Percentiles rank a stretch among this genome's conserved stretches.
These are phyloP conservation scores for Vigna unguiculata DNA, from an alignment of 306 rosid genomes.

Conservation along the genomic window DNA sequence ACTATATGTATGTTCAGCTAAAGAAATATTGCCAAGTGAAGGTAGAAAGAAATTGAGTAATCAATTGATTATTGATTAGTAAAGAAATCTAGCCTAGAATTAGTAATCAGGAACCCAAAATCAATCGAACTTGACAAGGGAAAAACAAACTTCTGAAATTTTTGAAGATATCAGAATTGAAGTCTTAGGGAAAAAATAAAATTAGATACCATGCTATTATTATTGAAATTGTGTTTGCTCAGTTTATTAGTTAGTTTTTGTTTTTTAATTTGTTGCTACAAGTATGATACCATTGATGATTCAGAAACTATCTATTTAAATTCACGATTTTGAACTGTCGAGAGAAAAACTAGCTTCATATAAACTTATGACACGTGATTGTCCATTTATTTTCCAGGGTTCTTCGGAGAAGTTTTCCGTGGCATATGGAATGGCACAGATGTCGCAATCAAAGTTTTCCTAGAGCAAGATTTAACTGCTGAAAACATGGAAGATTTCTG, in stretches of 20 bases:
- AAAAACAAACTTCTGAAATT: slow-evolving; percentile 25
- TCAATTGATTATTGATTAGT: not conserved
- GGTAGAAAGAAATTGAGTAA: slow-evolving; percentile 31
- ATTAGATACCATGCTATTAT: not conserved
- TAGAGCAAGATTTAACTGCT: slow-evolving; percentile 92
- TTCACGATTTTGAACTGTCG: slow-evolving; percentile 27
- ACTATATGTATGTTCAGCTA: too few species aligned
- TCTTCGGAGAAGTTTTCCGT: slow-evolving; percentile 97
- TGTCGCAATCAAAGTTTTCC: slow-evolving; percentile 95
- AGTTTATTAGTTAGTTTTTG: not conserved
- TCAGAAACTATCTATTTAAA: slow-evolving; percentile 33
- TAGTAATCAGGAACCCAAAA: slow-evolving; percentile 20
- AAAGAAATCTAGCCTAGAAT: slow-evolving; percentile 17
- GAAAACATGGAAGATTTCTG: slow-evolving; percentile 99
- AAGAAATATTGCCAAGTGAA: not conserved
- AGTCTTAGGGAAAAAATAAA: slow-evolving; percentile 1
- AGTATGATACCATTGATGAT: slow-evolving; percentile 19
- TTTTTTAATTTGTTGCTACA: slow-evolving; percentile 6
- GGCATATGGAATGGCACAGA: slow-evolving; percentile 98
- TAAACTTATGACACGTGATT: slow-evolving; percentile 32
- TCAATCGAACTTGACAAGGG: not conserved
- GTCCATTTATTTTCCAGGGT: slow-evolving; percentile 63
- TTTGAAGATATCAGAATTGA: not conserved
- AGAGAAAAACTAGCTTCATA: slow-evolving; percentile 21
- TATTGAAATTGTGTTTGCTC: slow-evolving; percentile 28